These are phyloP conservation scores for Theobroma cacao DNA, from an alignment of 345 rosid genomes.

Conservation along the genomic window DNA sequence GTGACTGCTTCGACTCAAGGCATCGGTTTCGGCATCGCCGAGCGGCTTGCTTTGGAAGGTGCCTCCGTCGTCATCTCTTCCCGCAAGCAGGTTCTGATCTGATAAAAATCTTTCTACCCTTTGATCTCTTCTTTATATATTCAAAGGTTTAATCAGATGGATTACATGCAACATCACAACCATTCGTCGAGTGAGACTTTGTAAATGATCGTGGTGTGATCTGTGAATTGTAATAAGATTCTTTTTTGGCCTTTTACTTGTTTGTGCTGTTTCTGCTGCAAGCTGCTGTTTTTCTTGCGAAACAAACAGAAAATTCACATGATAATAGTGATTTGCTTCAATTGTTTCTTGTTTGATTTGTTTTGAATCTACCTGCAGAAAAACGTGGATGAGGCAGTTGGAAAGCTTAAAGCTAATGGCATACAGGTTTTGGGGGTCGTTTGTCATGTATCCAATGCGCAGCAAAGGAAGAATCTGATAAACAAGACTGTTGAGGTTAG, in stretches of 20 bases:
- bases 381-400: slow-evolving; percentile 82
- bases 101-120: not conserved
- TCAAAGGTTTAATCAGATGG: not conserved
- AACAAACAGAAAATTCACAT: not conserved
- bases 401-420: slow-evolving; percentile 66
- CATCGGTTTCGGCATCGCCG: slow-evolving; percentile 75
- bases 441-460: slow-evolving; percentile 77
- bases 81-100: slow-evolving; percentile 50
- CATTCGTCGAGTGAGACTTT: too few species aligned
- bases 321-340: too few species aligned
- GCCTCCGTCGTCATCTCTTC: slow-evolving; percentile 69
- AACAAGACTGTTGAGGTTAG: slow-evolving; percentile 66
- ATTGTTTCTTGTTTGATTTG: not conserved
- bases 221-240: not conserved
- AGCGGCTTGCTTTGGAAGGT: slow-evolving; percentile 80
- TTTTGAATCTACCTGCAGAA: slow-evolving; percentile 29
- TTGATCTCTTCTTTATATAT: not conserved
- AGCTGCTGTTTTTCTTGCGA: not conserved
- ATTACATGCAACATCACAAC: too few species aligned
- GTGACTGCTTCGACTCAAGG: slow-evolving; percentile 98
- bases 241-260: too few species aligned
- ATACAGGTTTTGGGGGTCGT: slow-evolving; percentile 72
- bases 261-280: not conserved
- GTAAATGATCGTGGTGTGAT: not conserved
- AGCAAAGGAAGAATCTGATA: slow-evolving; percentile 74